These are phyloP conservation scores for Echites panduratus DNA, from an alignment of 257 asterid species.

Conservation along the genomic window DNA sequence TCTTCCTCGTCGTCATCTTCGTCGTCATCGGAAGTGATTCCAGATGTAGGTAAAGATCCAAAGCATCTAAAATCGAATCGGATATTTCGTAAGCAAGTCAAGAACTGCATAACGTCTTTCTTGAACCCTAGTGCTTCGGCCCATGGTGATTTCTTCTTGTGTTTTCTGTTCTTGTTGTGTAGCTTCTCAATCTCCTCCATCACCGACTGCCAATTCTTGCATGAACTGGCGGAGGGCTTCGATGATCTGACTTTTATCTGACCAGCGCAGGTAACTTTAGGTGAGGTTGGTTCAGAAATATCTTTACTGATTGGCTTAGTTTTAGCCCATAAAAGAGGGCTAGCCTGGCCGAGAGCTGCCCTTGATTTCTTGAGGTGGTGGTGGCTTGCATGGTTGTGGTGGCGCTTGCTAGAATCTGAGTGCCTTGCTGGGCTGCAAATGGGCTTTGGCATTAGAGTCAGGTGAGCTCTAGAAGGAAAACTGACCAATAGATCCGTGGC, in stretches of 20 bases:
- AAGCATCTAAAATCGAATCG: constrained; percentile 79
- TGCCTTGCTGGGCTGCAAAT: constrained; percentile 77
- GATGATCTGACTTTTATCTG: constrained; percentile 62
- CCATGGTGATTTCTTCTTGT: constrained; percentile 48
- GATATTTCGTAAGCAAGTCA: constrained; percentile 57
- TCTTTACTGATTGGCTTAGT: constrained; percentile 33
- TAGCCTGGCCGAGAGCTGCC: constrained; percentile 27
- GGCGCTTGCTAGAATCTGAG: constrained; percentile 33
- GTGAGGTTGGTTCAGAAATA: constrained; percentile 68
- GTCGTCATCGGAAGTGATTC: constrained; percentile 49
- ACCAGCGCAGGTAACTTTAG: constrained; percentile 89
- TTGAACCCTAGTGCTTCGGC: constrained; percentile 62
- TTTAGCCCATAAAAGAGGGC: constrained; percentile 55
- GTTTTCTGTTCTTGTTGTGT: constrained; percentile 38
- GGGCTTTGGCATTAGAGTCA: constrained; percentile 73
- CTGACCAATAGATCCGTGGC: constrained; percentile 75
- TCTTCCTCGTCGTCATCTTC: constrained; percentile 27
- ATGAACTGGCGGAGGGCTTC: constrained; percentile 34
- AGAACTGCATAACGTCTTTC: constrained; percentile 74
- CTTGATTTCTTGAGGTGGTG: constrained; percentile 29
- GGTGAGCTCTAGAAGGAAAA: constrained; percentile 76
- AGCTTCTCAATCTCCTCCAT: constrained; percentile 90
- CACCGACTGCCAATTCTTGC: constrained; percentile 87
- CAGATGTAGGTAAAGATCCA: constrained; percentile 51
- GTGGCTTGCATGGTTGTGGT: constrained; percentile 20